Evolutionary conservation across 306 rosid genomes (phyloP), one percentile per base, ranked within the genome.

Genomic region (Cicer arietinum): DNA sequence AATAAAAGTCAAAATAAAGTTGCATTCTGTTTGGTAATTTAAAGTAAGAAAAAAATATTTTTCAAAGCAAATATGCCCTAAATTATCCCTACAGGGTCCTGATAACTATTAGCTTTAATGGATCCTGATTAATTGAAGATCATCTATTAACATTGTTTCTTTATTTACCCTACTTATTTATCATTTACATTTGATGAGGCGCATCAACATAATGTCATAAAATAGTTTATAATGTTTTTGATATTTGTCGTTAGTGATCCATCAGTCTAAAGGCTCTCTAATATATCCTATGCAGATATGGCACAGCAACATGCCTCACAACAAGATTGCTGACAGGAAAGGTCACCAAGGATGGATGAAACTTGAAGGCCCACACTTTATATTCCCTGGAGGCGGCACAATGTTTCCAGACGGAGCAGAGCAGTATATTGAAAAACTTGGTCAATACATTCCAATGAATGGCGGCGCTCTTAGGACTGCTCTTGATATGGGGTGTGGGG

Each of bases 311-410:
- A 95, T 92, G 98, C 99, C 99, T 22, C 87, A 95, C 85, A 86
- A 90, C 84, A 95, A 95, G 88, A 89, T 95, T 59, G 99, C 96
- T 7, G 98, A 95, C 68, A 85, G 99, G 88, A 95, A 95, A 86
- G 99, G 98, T 86, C 99, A 95, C 80, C 99, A 95, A 67, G 98
- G 99, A 79, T 95, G 99, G 99, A 95, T 95, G 99, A 92, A 89
- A 81, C 84, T 79, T 73, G 93, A 95, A 77, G 99, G 97, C 44
- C 91, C 87, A 8, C 59, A 89, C 81, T 95, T 95, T 82, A 89
- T 92, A 84, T 95, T 95, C 88, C 99, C 98, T 39, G 99, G 99
- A 75, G 99, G 99, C 47, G 99, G 99, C 63, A 95, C 99, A 13
- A 95, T 95, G 99, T 95, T 95, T 70, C 97, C 99, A 0, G 99